Evolutionary conservation across 495 filamentous ascomycete species (phyloP), one percentile per base, ranked within the genome.

Genomic region (Rusavskia elegans): DNA sequence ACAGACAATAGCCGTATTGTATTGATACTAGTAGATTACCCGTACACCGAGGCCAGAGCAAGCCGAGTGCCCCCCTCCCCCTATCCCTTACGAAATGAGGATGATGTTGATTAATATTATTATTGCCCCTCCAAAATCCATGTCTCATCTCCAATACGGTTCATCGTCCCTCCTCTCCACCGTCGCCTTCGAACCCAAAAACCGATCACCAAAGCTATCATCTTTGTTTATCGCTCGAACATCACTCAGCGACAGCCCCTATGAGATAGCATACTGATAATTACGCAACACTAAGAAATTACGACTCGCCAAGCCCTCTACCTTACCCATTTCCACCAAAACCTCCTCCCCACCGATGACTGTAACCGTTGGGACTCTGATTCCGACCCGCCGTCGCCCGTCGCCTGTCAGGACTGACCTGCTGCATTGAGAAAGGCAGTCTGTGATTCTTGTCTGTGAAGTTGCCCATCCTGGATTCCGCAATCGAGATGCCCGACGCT

Each of bases 401-500:
- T 46, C 44, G 44, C 21, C 21, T 13, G 21, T 46, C 44, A 46
- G 21, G 23, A 23, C 44, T 46, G 20, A 17, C 44, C 44, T 23
- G 23, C 29, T 46, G 44, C 23, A 29, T 46, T 46, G 44, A 46
- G 44, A 29, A 29, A 55, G 58, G 29, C 49, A 56, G 58, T 51
- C 52, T 50, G 23, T 35, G 42, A 49, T 14, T 41, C 8, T 48
- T 32, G 23, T 45, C 20, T 51, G 45, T 27, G 40, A 27, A 19
- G 39, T 35, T 23, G 17, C 19, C 38, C 51, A 21, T 45, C 38
- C 27, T 41, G 49, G 39, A 42, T 42, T 19, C 39, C n/a, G n/a
- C 39, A 20, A 17, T 21, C n/a, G 39, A 48, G 7, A 56, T 59
- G 57, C 55, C 80, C 63, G 81, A 75, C 70, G 77, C 77, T 59